Conservation (phyloP, 345 rosid species). For the Nephelium lappaceum region DNA sequence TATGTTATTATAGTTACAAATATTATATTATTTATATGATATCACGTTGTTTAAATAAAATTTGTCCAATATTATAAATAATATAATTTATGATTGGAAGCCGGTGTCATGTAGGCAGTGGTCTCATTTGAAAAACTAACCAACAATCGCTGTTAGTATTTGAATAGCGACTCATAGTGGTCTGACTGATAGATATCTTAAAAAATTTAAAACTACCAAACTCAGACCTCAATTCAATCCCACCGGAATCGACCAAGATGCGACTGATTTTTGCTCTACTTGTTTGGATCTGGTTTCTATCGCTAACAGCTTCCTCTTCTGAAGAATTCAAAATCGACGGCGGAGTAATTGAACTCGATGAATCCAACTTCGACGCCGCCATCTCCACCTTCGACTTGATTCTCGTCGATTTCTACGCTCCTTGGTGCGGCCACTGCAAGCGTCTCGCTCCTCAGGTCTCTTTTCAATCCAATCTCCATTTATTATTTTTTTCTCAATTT, state of each 20-base stretch:
- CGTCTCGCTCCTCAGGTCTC: slow-evolving; percentile 87
- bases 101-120: too few species aligned
- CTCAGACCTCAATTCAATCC: not conserved
- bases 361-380: slow-evolving; percentile 79
- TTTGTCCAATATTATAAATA: too few species aligned
- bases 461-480: not conserved
- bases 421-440: slow-evolving; percentile 99
- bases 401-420: slow-evolving; percentile 92
- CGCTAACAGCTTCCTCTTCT: slow-evolving; percentile 10
- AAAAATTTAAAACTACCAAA: not conserved
- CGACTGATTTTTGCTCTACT: not conserved
- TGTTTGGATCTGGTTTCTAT: slow-evolving; percentile 10
- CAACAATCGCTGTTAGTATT: not conserved
- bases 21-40: too few species aligned
- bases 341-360: slow-evolving; percentile 76
- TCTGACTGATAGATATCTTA: not conserved
- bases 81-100: too few species aligned
- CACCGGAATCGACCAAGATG: not conserved
- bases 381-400: slow-evolving; percentile 72
- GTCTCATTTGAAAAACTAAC: too few species aligned
- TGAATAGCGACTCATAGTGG: not conserved
- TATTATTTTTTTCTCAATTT: not conserved
- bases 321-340: slow-evolving; percentile 55
- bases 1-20: too few species aligned
- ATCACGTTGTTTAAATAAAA: too few species aligned